phyloP scores from a whole-genome alignment of 306 rosid genomes.

The Rosa lucieae region DNA sequence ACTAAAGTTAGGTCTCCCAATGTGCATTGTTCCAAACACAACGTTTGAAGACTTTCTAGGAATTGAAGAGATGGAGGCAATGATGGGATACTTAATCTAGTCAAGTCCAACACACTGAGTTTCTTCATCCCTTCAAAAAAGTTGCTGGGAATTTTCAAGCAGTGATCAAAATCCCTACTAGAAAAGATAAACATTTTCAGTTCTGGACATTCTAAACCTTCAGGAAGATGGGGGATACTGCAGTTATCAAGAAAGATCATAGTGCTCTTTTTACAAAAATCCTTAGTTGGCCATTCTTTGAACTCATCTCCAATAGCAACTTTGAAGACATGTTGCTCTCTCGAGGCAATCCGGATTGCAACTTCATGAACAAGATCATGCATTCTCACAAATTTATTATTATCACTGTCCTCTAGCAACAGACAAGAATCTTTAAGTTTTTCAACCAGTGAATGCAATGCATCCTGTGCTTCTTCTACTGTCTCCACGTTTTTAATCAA shows the following conservation, averaged over 20 bases:
- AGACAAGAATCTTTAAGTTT: background rate
- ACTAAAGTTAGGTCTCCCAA: slow-evolving; percentile 24
- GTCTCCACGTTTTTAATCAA: background rate
- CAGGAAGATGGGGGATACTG: background rate
- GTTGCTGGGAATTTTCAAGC: slow-evolving; percentile 12
- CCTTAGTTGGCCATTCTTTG: background rate
- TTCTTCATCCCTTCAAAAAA: slow-evolving; percentile 20
- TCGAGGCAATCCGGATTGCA: background rate
- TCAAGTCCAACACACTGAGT: slow-evolving; percentile 23
- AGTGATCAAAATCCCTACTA: background rate
- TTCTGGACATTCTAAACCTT: background rate
- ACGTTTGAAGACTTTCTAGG: slow-evolving; percentile 20
- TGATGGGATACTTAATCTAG: background rate
- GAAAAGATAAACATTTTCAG: background rate
- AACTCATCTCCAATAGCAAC: background rate
- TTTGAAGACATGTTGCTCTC: background rate
- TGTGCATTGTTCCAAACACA: slow-evolving; percentile 35
- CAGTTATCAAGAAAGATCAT: background rate
- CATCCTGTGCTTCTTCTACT: background rate
- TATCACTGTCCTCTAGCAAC: background rate
- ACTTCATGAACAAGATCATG: slow-evolving; percentile 2
- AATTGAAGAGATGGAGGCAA: slow-evolving; percentile 20
- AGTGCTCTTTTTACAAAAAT: background rate
- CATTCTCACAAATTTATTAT: background rate
- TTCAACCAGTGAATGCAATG: background rate